phyloP scores from a whole-genome alignment of 1,284 basidiomycete species.

The Leccinum subrobustum region DNA sequence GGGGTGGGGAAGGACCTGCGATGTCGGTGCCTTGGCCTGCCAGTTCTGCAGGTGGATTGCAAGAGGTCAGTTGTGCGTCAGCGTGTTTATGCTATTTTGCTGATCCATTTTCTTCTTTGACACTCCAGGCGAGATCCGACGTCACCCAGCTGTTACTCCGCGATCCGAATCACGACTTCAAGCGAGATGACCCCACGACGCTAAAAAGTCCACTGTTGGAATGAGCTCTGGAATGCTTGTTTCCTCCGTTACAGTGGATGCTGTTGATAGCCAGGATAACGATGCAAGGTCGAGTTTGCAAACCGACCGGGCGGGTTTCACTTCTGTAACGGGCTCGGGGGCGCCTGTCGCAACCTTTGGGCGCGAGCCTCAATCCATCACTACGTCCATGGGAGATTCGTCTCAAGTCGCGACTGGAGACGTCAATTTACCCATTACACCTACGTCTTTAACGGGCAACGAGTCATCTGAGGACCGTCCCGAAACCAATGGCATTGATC shows the following conservation, averaged over 20 bases:
- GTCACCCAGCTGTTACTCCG: slow-evolving; percentile 31
- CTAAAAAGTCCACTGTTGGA: neutral
- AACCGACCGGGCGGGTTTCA: neutral
- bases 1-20: slow-evolving; percentile 19
- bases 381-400: neutral
- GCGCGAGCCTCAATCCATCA: neutral
- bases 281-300: neutral
- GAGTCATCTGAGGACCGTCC: neutral
- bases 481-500: neutral
- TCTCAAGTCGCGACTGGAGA: neutral
- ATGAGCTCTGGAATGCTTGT: neutral
- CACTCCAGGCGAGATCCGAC: slow-evolving; percentile 11
- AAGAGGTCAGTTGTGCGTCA: slow-evolving; percentile 1
- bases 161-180: slow-evolving; percentile 18
- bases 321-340: neutral
- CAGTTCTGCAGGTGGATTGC: slow-evolving; percentile 3
- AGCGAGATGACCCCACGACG: slow-evolving; percentile 18
- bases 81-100: neutral
- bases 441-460: neutral
- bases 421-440: neutral
- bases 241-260: neutral
- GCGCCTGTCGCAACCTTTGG: neutral
- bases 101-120: neutral
- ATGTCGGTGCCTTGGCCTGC: slow-evolving; percentile 47
- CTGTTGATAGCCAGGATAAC: neutral